Evolutionary conservation across 441 rosid genomes (phyloP).

Genomic region (Gossypium lobatum): DNA sequence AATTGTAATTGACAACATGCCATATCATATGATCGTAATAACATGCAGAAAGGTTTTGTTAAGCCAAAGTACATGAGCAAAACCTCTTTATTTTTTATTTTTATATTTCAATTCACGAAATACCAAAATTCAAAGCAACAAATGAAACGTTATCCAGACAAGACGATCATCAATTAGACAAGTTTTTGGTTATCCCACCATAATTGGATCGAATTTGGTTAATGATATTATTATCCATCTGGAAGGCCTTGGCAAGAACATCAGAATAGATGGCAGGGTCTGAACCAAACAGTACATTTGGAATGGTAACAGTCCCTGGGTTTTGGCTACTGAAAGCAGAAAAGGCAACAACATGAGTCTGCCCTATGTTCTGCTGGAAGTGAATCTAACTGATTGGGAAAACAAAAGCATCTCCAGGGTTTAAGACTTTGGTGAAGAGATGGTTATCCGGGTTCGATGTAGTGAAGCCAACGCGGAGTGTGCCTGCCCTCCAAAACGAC

Average conservation of each 20-base stretch:
- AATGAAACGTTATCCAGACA: neutral
- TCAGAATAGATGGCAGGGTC: slow-evolving; percentile 15
- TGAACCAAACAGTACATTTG: slow-evolving; percentile 23
- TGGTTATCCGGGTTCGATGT: slow-evolving; percentile 26
- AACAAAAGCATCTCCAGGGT: slow-evolving; percentile 27
- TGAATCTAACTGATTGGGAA: slow-evolving; percentile 32
- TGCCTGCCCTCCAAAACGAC: slow-evolving; percentile 20
- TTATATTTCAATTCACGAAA: neutral
- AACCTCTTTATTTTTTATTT: neutral
- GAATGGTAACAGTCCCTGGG: slow-evolving; percentile 22
- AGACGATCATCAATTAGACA: neutral
- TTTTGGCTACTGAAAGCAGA: slow-evolving; percentile 30
- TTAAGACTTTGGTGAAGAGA: slow-evolving; percentile 19
- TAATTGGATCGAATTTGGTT: too few species aligned
- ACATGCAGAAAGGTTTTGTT: neutral
- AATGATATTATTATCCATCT: slow-evolving; percentile 12
- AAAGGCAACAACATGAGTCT: slow-evolving; percentile 20
- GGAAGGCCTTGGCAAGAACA: slow-evolving; percentile 24
- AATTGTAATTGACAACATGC: neutral
- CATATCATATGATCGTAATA: neutral
- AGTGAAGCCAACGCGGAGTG: slow-evolving; percentile 24
- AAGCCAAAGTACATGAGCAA: neutral
- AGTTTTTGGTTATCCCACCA: neutral
- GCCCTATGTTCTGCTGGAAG: slow-evolving; percentile 23
- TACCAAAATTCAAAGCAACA: neutral